Base-by-base conservation (phyloP, 2,329 filamentous ascomycete genomes). In the Thelonectria discophora region DNA sequence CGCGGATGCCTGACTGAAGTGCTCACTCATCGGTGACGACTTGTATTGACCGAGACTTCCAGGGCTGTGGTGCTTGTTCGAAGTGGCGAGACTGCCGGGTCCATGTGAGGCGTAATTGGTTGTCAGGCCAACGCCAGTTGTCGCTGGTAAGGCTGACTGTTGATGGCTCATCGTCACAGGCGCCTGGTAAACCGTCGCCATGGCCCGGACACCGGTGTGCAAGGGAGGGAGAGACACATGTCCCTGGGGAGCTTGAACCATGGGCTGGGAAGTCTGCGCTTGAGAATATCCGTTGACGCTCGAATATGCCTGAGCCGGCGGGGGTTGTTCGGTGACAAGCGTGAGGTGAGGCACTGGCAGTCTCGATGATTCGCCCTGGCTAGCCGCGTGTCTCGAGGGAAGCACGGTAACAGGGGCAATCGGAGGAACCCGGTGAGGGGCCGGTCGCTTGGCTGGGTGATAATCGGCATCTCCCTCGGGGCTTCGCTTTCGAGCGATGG, bases 341-440 rank as follows among this genome's bases (percentile, higher is more conserved):
- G 88, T 86, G n/a, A 94, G 82, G 63, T 89, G 90, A 21, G 91
- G 91, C 3, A 90, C 84, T 15, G 90, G 88, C 13, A 93, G 81
- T 43, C 90, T 85, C 10, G 67, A 64, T 0, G 70, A 46, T 13
- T 77, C 73, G 5, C 63, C 49, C 18, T 61, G 37, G 21, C 50
- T 55, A n/a, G 61, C 62, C 55, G 57, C 69, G 21, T 71, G 56
- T 60, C 72, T 69, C 12, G 63, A 48, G 13, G 58, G 63, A 47
- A 69, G 61, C 15, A 60, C 60, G 1, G 65, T 49, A 10, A 58
- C 59, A 18, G 65, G 53, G 40, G 67, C 58, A 6, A 64, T 46
- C 9, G 65, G 65, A 17, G 62, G 67, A 42, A 62, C 58, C 30
- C 64, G 68, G n/a, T 63, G 59, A 17, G 73, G 74, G 34, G 73